A percentile compares a stretch with the other conserved stretches of the same genome.
phyloP scores from a whole-genome alignment of 2,329 filamentous ascomycete genomes.

The Talaromyces sp. region DNA sequence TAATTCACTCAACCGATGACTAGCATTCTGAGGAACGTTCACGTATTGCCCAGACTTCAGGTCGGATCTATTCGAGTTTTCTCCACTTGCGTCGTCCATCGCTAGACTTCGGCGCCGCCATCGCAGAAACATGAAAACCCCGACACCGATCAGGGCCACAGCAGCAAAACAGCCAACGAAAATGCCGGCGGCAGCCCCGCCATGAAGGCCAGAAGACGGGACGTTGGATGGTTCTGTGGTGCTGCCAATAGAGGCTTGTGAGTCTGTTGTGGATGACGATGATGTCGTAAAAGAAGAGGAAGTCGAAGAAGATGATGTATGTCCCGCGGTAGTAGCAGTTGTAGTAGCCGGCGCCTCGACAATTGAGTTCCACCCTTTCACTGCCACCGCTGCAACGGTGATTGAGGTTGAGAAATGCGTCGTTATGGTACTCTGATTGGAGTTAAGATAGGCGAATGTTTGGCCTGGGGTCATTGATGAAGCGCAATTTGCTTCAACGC shows the following conservation, averaged over 20 bases:
- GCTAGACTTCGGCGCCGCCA: background rate
- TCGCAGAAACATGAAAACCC: background rate
- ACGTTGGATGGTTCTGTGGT: background rate
- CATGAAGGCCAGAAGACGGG: background rate
- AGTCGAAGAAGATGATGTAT: background rate
- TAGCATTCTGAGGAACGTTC: background rate
- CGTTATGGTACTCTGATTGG: background rate
- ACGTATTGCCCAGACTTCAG: background rate
- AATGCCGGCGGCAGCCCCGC: background rate
- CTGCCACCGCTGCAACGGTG: background rate
- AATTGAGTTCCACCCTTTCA: background rate
- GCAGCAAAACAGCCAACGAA: background rate
- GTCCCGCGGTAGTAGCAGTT: background rate
- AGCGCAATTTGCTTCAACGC: background rate
- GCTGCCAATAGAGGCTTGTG: background rate
- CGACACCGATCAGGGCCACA: background rate
- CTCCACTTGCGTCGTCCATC: too few relatives aligned
- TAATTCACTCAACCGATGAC: background rate
- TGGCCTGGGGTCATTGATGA: background rate
- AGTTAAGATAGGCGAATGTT: background rate
- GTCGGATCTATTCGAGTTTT: background rate
- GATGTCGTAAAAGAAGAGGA: too few relatives aligned
- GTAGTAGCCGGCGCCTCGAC: background rate
- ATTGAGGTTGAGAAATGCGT: background rate
- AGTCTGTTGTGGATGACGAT: background rate